Base-by-base conservation (phyloP, 1,284 basidiomycete species). In the Boletus sp. region DNA sequence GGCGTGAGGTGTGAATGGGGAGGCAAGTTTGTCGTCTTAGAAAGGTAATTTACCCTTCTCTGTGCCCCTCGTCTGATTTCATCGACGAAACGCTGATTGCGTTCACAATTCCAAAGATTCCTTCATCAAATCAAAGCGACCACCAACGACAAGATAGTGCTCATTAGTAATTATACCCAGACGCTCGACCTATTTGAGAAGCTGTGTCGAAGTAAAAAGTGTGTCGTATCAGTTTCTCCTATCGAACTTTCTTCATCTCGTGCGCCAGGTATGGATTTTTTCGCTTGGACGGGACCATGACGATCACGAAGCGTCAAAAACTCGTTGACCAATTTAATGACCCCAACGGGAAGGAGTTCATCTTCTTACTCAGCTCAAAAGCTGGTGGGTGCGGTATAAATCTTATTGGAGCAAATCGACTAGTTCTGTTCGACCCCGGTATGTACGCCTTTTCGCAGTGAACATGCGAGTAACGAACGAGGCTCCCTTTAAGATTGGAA, bases 331-430 rank as follows among this genome's bases (percentile, higher is more conserved):
- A 90, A 58, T 99, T 99, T 74, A 99, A 99, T 66, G 82, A 99
- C 68, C 96, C 96, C 0, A 82, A 89, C 48, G 87, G 91, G 37
- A 93, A 92, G 61, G 94, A 99, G 66, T 95, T 97, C 58, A 80
- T 99, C 38, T 99, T 99, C 72, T 72, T 99, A 44, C 77, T 99
- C 14, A 94, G 91, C 66, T 94, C 91, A 56, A 98, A 98, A 69
- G 94, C 96, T 32, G 95, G 95, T 52, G 95, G 95, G 59, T 97
- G 94, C 59, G 94, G 96, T 62, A 95, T 99, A 76, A 99, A 99
- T 65, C 76, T 99, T 54, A 97, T 98, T 61, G 95, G 95, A 7
- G 95, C 95, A 3, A 99, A 99, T 66, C 82, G 95, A 13, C 74
- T 99, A 16, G 90, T 99, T 54, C 74, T 99, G 26, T 99, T 99